Percentiles rank a stretch among this genome's conserved stretches.
phyloP scores from a whole-genome alignment of 208 protist genomes.

The Naegleria lovaniensis region DNA sequence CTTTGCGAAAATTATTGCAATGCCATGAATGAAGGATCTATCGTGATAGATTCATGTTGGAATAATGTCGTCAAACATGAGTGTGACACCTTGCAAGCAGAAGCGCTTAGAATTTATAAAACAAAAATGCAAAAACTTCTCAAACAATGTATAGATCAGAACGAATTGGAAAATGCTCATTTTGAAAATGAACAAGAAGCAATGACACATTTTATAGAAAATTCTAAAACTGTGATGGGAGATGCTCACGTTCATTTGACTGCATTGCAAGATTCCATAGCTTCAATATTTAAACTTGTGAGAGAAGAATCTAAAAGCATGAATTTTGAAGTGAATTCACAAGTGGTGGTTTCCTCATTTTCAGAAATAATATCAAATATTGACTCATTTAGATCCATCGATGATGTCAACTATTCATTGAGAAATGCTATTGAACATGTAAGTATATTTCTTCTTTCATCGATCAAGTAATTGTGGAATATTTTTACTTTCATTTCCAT shows the following conservation, averaged over 20 bases:
- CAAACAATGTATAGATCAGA: neutral
- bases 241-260: neutral
- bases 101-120: slow-evolving; percentile 13
- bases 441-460: too few species aligned
- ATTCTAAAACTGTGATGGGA: neutral
- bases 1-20: slow-evolving; percentile 30
- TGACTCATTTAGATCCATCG: neutral
- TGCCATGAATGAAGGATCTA: slow-evolving; percentile 40
- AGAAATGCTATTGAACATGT: too few species aligned
- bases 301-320: neutral
- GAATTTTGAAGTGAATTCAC: neutral
- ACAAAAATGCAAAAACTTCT: neutral
- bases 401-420: neutral
- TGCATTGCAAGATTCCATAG: neutral
- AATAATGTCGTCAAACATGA: slow-evolving; percentile 32
- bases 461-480: too few species aligned
- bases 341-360: neutral
- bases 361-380: neutral
- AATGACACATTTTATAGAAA: neutral
- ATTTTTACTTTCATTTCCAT: too few species aligned
- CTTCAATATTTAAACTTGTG: neutral
- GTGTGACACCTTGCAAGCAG: slow-evolving; percentile 22
- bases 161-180: neutral
- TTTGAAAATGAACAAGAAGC: neutral
- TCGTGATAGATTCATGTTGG: slow-evolving; percentile 39